A percentile compares a stretch with the other conserved stretches of the same genome.
Evolutionary conservation across 768 basidiomycete species (phyloP).

Genomic region (Rhodosporidiobolus odoratus): DNA sequence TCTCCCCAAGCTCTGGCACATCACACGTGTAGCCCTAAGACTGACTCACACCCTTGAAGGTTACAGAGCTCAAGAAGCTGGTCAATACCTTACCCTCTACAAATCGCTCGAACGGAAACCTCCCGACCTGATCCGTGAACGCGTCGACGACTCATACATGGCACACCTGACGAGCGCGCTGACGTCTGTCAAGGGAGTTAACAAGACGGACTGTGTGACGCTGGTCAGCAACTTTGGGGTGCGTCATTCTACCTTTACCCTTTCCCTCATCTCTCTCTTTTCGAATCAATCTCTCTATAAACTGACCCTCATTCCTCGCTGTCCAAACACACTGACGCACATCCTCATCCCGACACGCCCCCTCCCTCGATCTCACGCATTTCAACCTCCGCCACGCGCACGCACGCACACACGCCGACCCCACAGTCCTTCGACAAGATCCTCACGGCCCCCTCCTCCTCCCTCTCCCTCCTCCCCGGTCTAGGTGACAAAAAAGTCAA

Average conservation of each 20-base stretch:
- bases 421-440: conserved; percentile 79
- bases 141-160: conserved; percentile 79
- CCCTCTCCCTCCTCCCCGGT: conserved; percentile 77
- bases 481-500: conserved; percentile 91
- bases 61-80: conserved; percentile 78
- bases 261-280: not conserved
- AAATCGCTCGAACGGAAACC: conserved; percentile 92
- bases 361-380: not conserved
- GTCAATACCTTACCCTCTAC: conserved; percentile 79
- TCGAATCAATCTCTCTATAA: not conserved
- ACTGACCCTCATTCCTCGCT: not conserved
- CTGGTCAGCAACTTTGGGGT: conserved; percentile 87
- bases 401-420: not conserved
- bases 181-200: conserved; percentile 85
- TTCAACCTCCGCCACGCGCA: not conserved
- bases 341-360: no score
- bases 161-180: conserved; percentile 74
- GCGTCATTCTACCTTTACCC: conserved; percentile 43
- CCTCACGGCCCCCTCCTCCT: conserved; percentile 63
- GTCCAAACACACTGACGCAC: no score
- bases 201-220: conserved; percentile 95
- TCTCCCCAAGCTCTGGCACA: no score
- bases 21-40: no score
- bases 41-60: not conserved
- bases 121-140: conserved; percentile 89